Evolutionary conservation across 768 basidiomycete species (phyloP).

Genomic region (Pulveroboletus ravenelii): DNA sequence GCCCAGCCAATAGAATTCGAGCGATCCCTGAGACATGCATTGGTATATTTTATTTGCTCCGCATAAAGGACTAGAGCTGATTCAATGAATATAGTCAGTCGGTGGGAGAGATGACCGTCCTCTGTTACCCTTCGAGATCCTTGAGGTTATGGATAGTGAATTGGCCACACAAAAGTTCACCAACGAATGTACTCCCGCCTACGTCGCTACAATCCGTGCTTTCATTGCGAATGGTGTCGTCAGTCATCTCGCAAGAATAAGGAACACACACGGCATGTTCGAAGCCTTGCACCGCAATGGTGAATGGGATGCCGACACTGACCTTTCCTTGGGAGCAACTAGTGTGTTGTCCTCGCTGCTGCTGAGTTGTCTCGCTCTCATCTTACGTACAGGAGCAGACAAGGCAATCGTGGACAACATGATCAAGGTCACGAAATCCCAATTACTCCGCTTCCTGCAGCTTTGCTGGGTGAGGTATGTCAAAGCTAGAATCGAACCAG

Average conservation of each 20-base stretch:
- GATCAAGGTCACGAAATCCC: conserved; percentile 80
- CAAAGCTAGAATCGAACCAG: conserved; percentile 94
- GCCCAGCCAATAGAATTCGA: conserved; percentile 88
- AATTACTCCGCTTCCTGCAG: conserved; percentile 76
- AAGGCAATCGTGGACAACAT: conserved; percentile 82
- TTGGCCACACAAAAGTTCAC: conserved; percentile 54
- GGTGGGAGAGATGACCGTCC: conserved; percentile 54
- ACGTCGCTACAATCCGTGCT: conserved; percentile 59
- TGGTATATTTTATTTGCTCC: conserved; percentile 38
- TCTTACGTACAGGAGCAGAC: conserved; percentile 46
- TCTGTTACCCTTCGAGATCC: conserved; percentile 83
- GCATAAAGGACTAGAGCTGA: conserved; percentile 4
- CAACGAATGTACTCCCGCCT: conserved; percentile 68
- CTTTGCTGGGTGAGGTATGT: conserved; percentile 89
- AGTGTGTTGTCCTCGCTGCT: conserved; percentile 38
- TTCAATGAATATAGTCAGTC: conserved; percentile 47
- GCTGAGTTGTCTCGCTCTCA: neutral
- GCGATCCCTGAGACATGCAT: conserved; percentile 82
- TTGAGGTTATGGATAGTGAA: conserved; percentile 64
- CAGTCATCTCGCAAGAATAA: conserved; percentile 56
- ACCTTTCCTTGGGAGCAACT: conserved; percentile 70
- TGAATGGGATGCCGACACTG: conserved; percentile 76
- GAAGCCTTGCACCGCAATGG: conserved; percentile 69
- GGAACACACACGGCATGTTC: conserved; percentile 75
- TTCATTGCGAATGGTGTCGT: conserved; percentile 72